Evolutionary conservation across 169 alveolate genomes (phyloP), one percentile per base, ranked within the genome.

Genomic region (Plasmodium ovale): DNA sequence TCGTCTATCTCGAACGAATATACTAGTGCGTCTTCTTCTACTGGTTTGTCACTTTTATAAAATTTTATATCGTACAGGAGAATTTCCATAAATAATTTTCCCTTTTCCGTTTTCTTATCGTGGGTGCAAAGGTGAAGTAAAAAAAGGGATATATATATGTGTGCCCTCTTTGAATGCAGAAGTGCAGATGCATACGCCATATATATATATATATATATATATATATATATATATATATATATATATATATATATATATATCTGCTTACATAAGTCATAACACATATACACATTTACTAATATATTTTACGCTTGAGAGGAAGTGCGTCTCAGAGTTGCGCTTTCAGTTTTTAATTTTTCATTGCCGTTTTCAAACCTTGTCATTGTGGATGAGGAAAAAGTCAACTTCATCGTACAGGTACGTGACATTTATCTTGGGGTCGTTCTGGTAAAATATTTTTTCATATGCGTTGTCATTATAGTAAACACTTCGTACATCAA

Each of bases 391-490:
- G 44, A 62, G 82, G 47, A 49, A 64, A 67, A 79, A 79, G 2
- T 79, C 69, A 37, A 79, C 89, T 7, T 0, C 21, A 44, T 64
- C 82, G 12, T 37, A 79, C 35, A 79, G 39, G 59, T 79, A 79
- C 19, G 82, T 79, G 33, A 79, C 72, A 56, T 79, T 64, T 35
- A 79, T 69, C 23, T 27, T 47, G 6, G 89, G 89, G 44, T 79
- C 89, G 9, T 35, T 79, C 3, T 47, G 42, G 47, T 79, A 64
- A 79, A 79, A 79, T 64, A 79, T 21, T 29, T 79, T 64, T 51
- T 79, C 89, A 58, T 64, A 37, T 12, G 82, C 14, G 35, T 79
- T 31, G 29, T 79, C 89, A 51, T 64, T 79, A 49, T 79, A 79
- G 21, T 79, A 49, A 56, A 51, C 69, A 42, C 39, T 25, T 25